Conservation (phyloP, 2,329 filamentous ascomycete species). For the Pseudovirgaria hyperparasitica region DNA sequence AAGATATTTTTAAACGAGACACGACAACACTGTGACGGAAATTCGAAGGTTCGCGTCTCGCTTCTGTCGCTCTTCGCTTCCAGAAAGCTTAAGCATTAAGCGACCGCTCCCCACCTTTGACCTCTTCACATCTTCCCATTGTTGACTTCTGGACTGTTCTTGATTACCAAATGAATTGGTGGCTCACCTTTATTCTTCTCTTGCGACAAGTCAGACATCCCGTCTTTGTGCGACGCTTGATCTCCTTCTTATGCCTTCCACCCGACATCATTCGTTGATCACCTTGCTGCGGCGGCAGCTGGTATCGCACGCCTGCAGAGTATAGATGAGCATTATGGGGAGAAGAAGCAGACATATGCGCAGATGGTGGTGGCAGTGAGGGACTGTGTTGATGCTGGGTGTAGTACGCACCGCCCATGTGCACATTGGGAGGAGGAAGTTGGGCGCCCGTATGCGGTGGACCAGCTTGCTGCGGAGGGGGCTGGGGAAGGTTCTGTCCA, state of each 20-base stretch:
- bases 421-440: constrained; percentile 39
- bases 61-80: constrained; percentile 26
- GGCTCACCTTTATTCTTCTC: constrained; percentile 56
- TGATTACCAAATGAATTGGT: constrained; percentile 5
- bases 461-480: constrained; percentile 12
- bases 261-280: constrained; percentile 45
- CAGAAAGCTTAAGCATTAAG: too few relatives aligned
- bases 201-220: constrained; percentile 48
- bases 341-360: constrained; percentile 37
- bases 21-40: too few relatives aligned
- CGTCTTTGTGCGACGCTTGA: constrained; percentile 63
- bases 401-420: constrained; percentile 40
- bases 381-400: constrained; percentile 22
- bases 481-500: constrained; percentile 26
- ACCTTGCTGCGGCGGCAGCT: constrained; percentile 37
- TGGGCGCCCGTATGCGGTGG: constrained; percentile 18
- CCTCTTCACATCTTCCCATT: too few relatives aligned
- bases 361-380: constrained; percentile 29
- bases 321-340: constrained; percentile 30
- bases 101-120: constrained; percentile 13
- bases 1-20: constrained; percentile 19
- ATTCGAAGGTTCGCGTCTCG: constrained; percentile 22
- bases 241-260: constrained; percentile 57
- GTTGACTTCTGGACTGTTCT: too few relatives aligned
- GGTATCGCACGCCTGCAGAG: constrained; percentile 37